Evolutionary conservation across 345 rosid species (phyloP), one percentile per base, ranked within the genome.

Genomic region (Clausena lansium): DNA sequence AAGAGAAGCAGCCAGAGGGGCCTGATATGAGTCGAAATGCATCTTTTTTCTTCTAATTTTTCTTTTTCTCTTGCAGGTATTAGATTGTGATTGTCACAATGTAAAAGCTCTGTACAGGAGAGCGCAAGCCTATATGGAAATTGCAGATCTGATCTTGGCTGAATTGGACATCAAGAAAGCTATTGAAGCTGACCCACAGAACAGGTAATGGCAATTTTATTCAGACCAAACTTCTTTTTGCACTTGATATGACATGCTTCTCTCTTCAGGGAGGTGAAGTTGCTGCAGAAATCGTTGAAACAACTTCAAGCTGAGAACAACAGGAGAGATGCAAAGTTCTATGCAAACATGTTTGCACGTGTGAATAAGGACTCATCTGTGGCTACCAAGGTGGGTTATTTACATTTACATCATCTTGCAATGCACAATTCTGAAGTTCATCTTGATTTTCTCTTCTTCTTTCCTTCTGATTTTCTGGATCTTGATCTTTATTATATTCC

Each of bases 101-200:
- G 74, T 85, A 74, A 90, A 90, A 80, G 93, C 91, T 52, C 83
- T 90, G 47, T 90, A 88, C 73, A 83, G 93, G 76, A 77, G 93
- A 77, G 93, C 91, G 73, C 93, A 85, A 80, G 91, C 91, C 38
- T 85, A 78, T 68, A 87, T 87, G 72, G 83, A 79, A 83, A 84
- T 76, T 71, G 77, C 67, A 30, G 91, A 90, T 83, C 71, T 88
- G 79, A 63, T 85, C 67, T 83, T 59, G 55, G 91, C 93, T 45
- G 89, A 87, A 54, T 6, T 80, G 67, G 91, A 89, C 80, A 72
- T 90, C 76, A 88, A 83, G 83, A 90, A 85, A 80, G 93, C 89
- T 47, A 84, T 85, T 22, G 90, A 88, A 74, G 73, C 84, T 35
- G 91, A 88, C 75, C 89, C 90, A 35, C 73, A 79, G 20, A 90